phyloP scores from a whole-genome alignment of 176 grass and related monocot species.

The Urochloa ruziziensis region DNA sequence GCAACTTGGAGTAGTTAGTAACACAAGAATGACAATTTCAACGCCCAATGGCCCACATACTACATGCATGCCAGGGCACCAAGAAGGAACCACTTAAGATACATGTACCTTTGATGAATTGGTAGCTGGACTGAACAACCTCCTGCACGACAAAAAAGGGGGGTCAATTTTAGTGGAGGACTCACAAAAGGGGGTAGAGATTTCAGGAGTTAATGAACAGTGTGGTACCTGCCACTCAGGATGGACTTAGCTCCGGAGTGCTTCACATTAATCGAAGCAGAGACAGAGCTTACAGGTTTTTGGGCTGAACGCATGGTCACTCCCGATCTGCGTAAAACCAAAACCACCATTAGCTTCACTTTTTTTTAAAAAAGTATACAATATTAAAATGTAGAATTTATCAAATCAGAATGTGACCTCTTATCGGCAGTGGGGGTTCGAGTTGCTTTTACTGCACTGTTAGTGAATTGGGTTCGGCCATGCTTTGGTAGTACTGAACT shows the following conservation, averaged over 20 bases:
- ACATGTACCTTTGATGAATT: slow-evolving; percentile 37
- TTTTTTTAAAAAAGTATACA: neutral
- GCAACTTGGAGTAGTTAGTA: too few relatives aligned
- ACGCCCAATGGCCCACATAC: neutral
- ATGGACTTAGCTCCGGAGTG: neutral
- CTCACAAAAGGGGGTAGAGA: neutral
- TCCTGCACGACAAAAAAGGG: slow-evolving; percentile 12
- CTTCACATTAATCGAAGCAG: slow-evolving; percentile 23
- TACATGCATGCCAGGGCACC: neutral
- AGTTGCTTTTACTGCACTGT: slow-evolving; percentile 27
- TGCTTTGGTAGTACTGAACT: slow-evolving; percentile 25
- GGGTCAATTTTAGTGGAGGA: neutral
- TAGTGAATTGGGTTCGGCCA: neutral
- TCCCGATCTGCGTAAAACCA: slow-evolving; percentile 31
- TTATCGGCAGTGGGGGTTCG: slow-evolving; percentile 22
- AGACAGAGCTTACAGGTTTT: slow-evolving; percentile 3
- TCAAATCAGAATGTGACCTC: slow-evolving; percentile 19
- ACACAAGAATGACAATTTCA: slow-evolving; percentile 9
- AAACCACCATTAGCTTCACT: slow-evolving; percentile 10
- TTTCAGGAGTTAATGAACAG: neutral
- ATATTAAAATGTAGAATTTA: neutral
- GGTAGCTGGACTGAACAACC: slow-evolving; percentile 16
- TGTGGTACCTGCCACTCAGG: slow-evolving; percentile 37
- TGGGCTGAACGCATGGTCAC: slow-evolving; percentile 9
- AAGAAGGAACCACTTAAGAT: neutral